These are phyloP conservation scores for Colletotrichum camelliae DNA, from an alignment of 2,329 filamentous ascomycete genomes.

Conservation along the genomic window DNA sequence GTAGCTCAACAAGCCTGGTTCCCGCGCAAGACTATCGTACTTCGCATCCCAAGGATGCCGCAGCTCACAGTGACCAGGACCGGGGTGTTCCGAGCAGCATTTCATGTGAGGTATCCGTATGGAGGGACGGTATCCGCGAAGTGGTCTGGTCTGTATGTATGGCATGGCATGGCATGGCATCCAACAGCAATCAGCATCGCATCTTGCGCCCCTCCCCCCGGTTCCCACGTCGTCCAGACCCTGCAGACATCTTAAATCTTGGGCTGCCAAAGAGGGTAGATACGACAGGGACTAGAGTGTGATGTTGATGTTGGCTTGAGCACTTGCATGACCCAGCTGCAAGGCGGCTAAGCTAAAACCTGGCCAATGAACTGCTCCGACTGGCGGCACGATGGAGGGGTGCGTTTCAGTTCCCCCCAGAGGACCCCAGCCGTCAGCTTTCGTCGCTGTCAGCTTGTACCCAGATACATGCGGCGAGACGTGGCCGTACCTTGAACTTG, in stretches of 20 bases:
- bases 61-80: not conserved
- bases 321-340: slow-evolving; percentile 25
- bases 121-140: slow-evolving; percentile 3
- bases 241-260: slow-evolving; percentile 23
- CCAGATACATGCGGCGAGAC: not conserved
- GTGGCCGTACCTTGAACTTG: not conserved
- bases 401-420: slow-evolving; percentile 15
- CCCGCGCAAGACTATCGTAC: not conserved
- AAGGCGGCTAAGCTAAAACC: slow-evolving; percentile 26
- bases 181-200: slow-evolving; percentile 6
- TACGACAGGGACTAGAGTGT: slow-evolving; percentile 15
- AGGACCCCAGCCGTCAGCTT: not conserved
- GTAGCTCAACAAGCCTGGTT: not conserved
- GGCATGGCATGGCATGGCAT: not conserved
- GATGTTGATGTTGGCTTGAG: slow-evolving; percentile 20
- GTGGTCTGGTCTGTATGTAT: not conserved
- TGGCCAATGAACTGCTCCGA: slow-evolving; percentile 4
- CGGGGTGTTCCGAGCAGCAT: not conserved
- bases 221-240: slow-evolving; percentile 19
- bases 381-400: slow-evolving; percentile 9
- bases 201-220: not conserved
- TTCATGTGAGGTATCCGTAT: not conserved
- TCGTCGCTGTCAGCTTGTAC: not conserved
- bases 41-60: not conserved
- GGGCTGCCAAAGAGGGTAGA: slow-evolving; percentile 11